These are phyloP conservation scores for Trichoderma atrobrunneum DNA, from an alignment of 2,329 filamentous ascomycete species.

Conservation along the genomic window DNA sequence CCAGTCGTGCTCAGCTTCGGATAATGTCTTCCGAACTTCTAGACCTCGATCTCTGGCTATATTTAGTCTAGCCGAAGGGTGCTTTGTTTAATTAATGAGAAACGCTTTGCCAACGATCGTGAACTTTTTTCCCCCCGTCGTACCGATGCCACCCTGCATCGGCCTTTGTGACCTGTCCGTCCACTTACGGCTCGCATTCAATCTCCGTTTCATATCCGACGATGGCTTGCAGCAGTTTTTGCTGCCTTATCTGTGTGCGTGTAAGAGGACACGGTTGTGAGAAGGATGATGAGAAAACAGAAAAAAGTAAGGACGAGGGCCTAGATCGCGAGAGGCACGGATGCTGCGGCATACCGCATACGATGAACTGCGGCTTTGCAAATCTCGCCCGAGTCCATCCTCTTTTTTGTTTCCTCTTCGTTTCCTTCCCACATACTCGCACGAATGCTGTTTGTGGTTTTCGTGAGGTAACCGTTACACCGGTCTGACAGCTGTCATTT, in stretches of 20 bases:
- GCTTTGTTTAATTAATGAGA: conserved; percentile 16
- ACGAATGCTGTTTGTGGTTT: background rate
- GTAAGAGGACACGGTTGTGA: background rate
- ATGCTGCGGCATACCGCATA: background rate
- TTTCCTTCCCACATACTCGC: background rate
- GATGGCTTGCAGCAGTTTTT: background rate
- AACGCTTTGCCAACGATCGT: conserved; percentile 11
- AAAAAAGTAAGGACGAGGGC: background rate
- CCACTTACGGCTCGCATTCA: background rate
- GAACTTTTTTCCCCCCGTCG: background rate
- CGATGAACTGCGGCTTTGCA: background rate
- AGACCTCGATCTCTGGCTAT: conserved; percentile 8
- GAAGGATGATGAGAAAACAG: too few species aligned
- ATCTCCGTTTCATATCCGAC: conserved; percentile 12
- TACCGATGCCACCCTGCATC: background rate
- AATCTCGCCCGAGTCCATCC: background rate
- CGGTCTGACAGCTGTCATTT: conserved; percentile 11
- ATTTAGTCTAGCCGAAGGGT: conserved; percentile 1
- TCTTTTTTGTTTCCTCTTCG: background rate
- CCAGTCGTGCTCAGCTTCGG: background rate
- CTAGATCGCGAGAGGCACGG: background rate
- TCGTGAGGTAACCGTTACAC: conserved; percentile 15
- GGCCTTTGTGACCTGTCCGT: background rate
- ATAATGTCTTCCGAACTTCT: conserved; percentile 6
- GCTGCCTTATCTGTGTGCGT: background rate